These are phyloP conservation scores for Epichloe sibirici DNA, from an alignment of 2,329 filamentous ascomycete genomes.

Conservation along the genomic window DNA sequence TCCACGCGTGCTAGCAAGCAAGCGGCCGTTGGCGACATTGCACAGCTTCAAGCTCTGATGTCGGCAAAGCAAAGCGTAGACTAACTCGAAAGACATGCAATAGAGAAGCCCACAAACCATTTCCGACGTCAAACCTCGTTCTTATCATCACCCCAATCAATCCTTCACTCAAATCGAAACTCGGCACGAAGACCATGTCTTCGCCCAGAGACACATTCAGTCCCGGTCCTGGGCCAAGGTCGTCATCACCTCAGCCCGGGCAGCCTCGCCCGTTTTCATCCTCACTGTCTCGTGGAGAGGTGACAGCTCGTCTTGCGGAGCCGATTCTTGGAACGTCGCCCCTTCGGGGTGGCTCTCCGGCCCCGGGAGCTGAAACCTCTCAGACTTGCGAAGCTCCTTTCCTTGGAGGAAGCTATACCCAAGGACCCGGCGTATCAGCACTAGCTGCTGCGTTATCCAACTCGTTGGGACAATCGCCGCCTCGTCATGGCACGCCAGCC, in stretches of 20 bases:
- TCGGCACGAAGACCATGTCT: slow-evolving; percentile 17
- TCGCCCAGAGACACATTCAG: slow-evolving; percentile 26
- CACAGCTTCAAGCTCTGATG: neutral
- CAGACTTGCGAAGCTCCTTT: slow-evolving; percentile 46
- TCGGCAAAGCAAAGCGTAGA: neutral
- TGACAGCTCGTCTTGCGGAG: slow-evolving; percentile 49
- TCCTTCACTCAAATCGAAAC: neutral
- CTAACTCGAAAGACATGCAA: neutral
- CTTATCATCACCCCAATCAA: neutral
- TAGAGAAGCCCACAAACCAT: neutral
- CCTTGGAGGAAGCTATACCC: slow-evolving; percentile 48
- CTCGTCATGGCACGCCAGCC: slow-evolving; percentile 56
- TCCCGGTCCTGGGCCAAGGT: slow-evolving; percentile 26
- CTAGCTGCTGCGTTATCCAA: slow-evolving; percentile 78
- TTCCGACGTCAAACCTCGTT: neutral
- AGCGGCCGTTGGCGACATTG: neutral
- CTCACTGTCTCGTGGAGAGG: slow-evolving; percentile 44
- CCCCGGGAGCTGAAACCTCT: slow-evolving; percentile 11
- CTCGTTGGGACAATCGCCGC: slow-evolving; percentile 57
- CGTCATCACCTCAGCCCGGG: slow-evolving; percentile 36
- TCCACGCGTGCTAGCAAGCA: neutral
- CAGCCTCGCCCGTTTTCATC: slow-evolving; percentile 34
- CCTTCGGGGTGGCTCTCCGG: slow-evolving; percentile 24
- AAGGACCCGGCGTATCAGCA: slow-evolving; percentile 75
- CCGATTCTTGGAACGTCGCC: slow-evolving; percentile 34